A percentile compares a stretch with the other conserved stretches of the same genome.
These are phyloP conservation scores for Blepharisma undulans DNA, from an alignment of 169 alveolate species.

Conservation along the genomic window DNA sequence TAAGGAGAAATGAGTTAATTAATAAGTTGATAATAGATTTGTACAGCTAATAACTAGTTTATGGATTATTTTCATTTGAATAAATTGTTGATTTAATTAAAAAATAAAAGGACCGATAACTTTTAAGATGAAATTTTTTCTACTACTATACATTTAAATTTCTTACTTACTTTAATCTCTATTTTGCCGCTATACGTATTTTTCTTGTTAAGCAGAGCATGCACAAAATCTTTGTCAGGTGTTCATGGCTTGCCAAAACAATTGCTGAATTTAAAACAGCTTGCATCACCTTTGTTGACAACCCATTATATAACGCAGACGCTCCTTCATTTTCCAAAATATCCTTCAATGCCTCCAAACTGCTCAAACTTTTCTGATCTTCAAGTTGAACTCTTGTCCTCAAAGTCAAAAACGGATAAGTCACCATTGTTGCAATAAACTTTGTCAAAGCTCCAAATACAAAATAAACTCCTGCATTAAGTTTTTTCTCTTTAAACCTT, in stretches of 20 bases:
- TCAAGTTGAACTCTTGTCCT: conserved; percentile 28
- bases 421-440: conserved; percentile 31
- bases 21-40: too few species aligned
- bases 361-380: not conserved
- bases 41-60: not conserved
- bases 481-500: not conserved
- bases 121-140: not conserved
- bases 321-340: not conserved
- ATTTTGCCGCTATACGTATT: not conserved
- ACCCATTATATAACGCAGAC: not conserved
- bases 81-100: not conserved
- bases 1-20: not conserved
- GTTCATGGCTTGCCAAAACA: conserved; percentile 26
- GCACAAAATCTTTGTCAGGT: not conserved
- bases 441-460: not conserved
- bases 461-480: not conserved
- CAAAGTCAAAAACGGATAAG: conserved; percentile 29
- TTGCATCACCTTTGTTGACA: not conserved
- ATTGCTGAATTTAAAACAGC: conserved; percentile 28
- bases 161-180: not conserved
- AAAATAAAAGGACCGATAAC: not conserved
- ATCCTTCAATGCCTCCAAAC: not conserved
- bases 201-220: not conserved
- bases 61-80: not conserved
- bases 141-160: too few species aligned